Evolutionary conservation across 140 eudicot species (phyloP).

Genomic region (Artemisia princeps): DNA sequence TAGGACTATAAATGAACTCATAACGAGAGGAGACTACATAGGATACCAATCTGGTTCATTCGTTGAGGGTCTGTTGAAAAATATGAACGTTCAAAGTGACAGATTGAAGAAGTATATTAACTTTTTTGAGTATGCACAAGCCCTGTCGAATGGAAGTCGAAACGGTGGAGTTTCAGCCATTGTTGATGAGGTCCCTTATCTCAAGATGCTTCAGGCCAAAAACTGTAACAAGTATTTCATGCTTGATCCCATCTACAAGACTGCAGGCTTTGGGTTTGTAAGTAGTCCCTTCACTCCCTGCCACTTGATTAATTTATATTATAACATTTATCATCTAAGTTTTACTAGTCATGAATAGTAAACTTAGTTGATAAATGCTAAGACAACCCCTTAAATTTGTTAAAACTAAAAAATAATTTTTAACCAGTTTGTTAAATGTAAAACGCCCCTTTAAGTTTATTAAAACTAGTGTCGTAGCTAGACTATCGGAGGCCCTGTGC

Average conservation of each 20-base stretch:
- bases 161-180: slow-evolving; percentile 46
- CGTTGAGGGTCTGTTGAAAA: slow-evolving; percentile 20
- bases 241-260: slow-evolving; percentile 31
- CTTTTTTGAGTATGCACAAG: slow-evolving; percentile 26
- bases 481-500: too few species aligned
- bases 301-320: not conserved
- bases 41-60: slow-evolving; percentile 43
- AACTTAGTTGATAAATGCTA: too few species aligned
- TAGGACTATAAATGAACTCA: slow-evolving; percentile 24
- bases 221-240: slow-evolving; percentile 31
- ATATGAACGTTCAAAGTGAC: slow-evolving; percentile 19
- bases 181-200: slow-evolving; percentile 38
- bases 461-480: too few species aligned
- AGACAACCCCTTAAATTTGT: too few species aligned
- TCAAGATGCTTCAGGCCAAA: slow-evolving; percentile 35
- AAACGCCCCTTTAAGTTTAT: too few species aligned
- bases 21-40: slow-evolving; percentile 27
- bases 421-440: too few species aligned
- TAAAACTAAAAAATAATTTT: too few species aligned
- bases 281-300: slow-evolving; percentile 9
- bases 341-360: too few species aligned
- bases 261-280: slow-evolving; percentile 43
- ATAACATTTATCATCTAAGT: too few species aligned
- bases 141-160: slow-evolving; percentile 35
- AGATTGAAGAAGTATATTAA: slow-evolving; percentile 27